Base-by-base conservation (phyloP, 1,139 yeast genomes). In the Blastobotrys malaysiensis region DNA sequence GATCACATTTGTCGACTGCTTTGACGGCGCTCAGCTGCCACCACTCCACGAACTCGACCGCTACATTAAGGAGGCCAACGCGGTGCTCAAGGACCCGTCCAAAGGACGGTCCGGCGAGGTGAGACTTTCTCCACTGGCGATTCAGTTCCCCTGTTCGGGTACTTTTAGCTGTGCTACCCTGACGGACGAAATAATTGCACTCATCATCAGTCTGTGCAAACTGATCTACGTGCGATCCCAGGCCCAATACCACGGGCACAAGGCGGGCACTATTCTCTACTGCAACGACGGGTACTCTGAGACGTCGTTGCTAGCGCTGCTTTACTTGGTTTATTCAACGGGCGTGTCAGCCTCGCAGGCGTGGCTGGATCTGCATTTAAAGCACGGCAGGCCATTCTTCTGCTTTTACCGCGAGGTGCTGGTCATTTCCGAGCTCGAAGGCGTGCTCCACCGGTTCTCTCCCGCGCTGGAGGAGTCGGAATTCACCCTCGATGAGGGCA, bases 241-340 rank as follows among this genome's bases (percentile, higher is more conserved):
- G 14, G 65, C 61, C 26, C 50, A 50, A 9, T 58, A 60, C 56
- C 52, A 57, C 18, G 59, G 61, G 27, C 44, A 52, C 16, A 61
- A 60, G 9, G 64, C 67, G 0, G 67, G 66, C 3, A 58, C 78
- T 4, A 59, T 91, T 58, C 74, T 90, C 14, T 86, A 84, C 66
- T 90, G 97, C 66, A 81, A 88, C 3, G 97, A 91, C 71, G 98
- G 98, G 0, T 91, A 90, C 69, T 89, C 97, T 0, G 97, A 91
- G 66, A 86, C 91, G 57, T 84, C 96, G 4, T 75, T 91, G 26
- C 71, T 91, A 49, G 80, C 83, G 0, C 73, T 89, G 47, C 81
- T 90, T 58, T 90, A 81, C 65, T 63, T 87, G 55, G 85, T 91
- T 59, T 91, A 86, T 68, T 70, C 86, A 2, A 75, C 82, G 46